A percentile compares a stretch with the other conserved stretches of the same genome.
Conservation (phyloP, 495 filamentous ascomycete genomes). For the Lasiosphaeria miniovina region DNA sequence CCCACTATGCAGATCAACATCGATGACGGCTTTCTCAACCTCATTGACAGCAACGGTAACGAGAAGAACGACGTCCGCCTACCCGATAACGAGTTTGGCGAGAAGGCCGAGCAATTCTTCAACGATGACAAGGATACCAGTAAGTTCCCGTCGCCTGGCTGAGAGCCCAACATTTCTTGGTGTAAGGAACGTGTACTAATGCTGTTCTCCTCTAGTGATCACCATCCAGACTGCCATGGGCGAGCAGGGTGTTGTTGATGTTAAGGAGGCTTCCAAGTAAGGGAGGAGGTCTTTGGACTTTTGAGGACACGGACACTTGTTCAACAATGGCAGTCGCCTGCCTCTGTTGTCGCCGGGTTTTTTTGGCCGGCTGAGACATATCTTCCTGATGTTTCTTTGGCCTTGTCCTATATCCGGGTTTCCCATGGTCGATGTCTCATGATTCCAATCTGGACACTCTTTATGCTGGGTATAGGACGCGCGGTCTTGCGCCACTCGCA, state of each 20-base stretch:
- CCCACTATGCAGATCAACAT: slow-evolving; percentile 64
- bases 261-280: slow-evolving; percentile 75
- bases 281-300: slow-evolving; percentile 7
- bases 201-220: slow-evolving; percentile 57
- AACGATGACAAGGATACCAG: slow-evolving; percentile 68
- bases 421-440: slow-evolving; percentile 12
- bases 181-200: background rate
- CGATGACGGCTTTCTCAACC: slow-evolving; percentile 86
- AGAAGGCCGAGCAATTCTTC: slow-evolving; percentile 76
- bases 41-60: slow-evolving; percentile 76
- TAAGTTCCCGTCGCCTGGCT: slow-evolving; percentile 50
- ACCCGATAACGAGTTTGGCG: slow-evolving; percentile 82
- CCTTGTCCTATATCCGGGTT: slow-evolving; percentile 22
- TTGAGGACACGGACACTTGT: slow-evolving; percentile 19
- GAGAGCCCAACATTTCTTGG: background rate
- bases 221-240: slow-evolving; percentile 93
- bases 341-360: slow-evolving; percentile 12
- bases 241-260: slow-evolving; percentile 87
- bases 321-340: slow-evolving; percentile 15
- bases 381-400: slow-evolving; percentile 27
- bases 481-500: slow-evolving; percentile 22
- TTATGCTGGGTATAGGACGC: slow-evolving; percentile 20
- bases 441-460: slow-evolving; percentile 22
- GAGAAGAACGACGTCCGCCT: slow-evolving; percentile 94
- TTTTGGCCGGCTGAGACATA: slow-evolving; percentile 22